A percentile compares a stretch with the other conserved stretches of the same genome.
These are phyloP conservation scores for Argentina anserina DNA, from an alignment of 306 rosid species.

Conservation along the genomic window DNA sequence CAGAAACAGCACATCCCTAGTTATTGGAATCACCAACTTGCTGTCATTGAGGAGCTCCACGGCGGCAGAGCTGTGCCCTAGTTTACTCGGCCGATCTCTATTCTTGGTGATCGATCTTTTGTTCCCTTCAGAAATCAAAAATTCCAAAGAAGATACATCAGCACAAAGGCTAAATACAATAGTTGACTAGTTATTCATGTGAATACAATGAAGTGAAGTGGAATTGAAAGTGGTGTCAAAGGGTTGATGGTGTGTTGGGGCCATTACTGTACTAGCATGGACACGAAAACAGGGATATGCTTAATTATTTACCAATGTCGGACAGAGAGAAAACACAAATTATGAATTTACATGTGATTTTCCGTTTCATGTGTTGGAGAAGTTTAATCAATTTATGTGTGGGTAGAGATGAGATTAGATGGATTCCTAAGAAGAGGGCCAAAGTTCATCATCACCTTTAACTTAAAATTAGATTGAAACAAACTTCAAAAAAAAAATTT, in stretches of 20 bases:
- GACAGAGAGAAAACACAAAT: background rate
- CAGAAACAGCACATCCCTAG: background rate
- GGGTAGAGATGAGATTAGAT: conserved; percentile 7
- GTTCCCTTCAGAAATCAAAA: background rate
- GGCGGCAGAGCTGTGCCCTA: background rate
- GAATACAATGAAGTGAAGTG: background rate
- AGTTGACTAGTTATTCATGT: background rate
- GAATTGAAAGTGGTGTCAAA: background rate
- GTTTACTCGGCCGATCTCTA: background rate
- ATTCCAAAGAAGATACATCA: background rate
- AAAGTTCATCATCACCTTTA: conserved; percentile 22
- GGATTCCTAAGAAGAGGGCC: conserved; percentile 11
- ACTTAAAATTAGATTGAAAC: conserved; percentile 12
- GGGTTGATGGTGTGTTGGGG: background rate
- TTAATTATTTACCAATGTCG: background rate
- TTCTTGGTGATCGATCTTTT: background rate
- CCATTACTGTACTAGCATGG: background rate
- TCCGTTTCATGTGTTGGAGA: background rate
- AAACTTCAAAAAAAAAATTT: no score
- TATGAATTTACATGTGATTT: background rate
- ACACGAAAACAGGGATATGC: background rate
- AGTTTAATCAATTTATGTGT: conserved; percentile 16
- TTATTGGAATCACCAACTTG: background rate
- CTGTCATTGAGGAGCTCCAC: background rate
- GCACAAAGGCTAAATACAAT: background rate